A percentile compares a stretch with the other conserved stretches of the same genome.
Evolutionary conservation across 2,329 filamentous ascomycete species (phyloP).

Genomic region (Trichoderma sp.): DNA sequence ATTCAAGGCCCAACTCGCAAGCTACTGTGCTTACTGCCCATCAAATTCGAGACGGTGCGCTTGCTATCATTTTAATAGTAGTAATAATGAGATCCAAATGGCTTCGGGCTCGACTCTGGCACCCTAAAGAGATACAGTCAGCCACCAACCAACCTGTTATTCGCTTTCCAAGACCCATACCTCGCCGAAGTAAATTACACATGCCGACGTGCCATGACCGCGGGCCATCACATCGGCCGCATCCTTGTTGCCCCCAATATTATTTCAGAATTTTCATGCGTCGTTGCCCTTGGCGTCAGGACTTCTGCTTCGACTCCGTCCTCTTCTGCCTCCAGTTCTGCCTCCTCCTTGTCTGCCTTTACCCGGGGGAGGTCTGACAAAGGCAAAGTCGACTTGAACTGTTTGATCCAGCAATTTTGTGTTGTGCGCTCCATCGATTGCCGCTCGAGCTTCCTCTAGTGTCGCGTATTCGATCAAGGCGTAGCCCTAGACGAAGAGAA

Average conservation of each 20-base stretch:
- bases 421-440: constrained; percentile 74
- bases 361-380: constrained; percentile 70
- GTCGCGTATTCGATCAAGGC: constrained; percentile 82
- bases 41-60: neutral
- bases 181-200: constrained; percentile 11
- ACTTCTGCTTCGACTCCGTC: constrained; percentile 49
- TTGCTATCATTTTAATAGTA: neutral
- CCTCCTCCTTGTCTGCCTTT: constrained; percentile 38
- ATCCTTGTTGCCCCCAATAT: neutral
- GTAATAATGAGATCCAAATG: neutral
- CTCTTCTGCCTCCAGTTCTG: constrained; percentile 40
- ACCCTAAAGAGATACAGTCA: constrained; percentile 16
- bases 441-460: constrained; percentile 73
- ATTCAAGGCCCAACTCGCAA: neutral
- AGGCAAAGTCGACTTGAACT: constrained; percentile 78
- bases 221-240: constrained; percentile 18
- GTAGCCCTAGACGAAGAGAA: constrained; percentile 60
- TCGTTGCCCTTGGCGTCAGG: constrained; percentile 41
- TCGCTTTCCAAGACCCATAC: neutral
- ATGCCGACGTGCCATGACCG: constrained; percentile 16
- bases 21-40: neutral
- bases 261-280: constrained; percentile 21
- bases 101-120: neutral
- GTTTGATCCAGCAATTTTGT: constrained; percentile 79
- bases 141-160: neutral